phyloP scores from a whole-genome alignment of 2,329 filamentous ascomycete species.

The Dothideomycetidae sp. region DNA sequence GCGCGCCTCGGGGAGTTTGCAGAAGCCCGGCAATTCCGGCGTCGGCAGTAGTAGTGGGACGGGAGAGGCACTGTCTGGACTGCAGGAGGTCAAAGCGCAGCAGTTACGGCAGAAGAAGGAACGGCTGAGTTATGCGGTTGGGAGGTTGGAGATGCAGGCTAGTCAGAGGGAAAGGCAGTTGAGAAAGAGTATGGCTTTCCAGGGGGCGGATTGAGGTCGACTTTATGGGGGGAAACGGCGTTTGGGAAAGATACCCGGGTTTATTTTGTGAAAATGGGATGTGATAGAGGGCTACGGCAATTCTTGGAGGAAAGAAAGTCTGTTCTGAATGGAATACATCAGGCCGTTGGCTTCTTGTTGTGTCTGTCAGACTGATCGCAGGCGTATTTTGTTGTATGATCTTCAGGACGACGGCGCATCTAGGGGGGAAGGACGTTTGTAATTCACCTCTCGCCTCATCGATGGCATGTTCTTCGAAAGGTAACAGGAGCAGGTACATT shows the following conservation, averaged over 20 bases:
- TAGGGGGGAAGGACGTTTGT: no score
- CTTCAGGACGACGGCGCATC: no score
- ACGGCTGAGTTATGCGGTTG: slow-evolving; percentile 71
- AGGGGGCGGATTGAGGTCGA: slow-evolving; percentile 3
- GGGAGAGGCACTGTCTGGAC: slow-evolving; percentile 25
- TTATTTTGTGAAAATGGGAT: no score
- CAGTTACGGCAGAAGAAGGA: slow-evolving; percentile 70
- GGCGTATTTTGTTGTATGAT: no score
- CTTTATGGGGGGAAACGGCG: not conserved
- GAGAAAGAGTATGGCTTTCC: slow-evolving; percentile 53
- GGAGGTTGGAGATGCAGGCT: slow-evolving; percentile 74
- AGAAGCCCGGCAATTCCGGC: slow-evolving; percentile 6
- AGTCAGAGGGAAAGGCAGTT: slow-evolving; percentile 58
- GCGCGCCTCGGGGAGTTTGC: slow-evolving; percentile 13
- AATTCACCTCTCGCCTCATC: no score
- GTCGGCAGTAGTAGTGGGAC: slow-evolving; percentile 12
- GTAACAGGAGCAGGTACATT: no score
- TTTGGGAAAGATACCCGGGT: not conserved
- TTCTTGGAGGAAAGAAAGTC: no score
- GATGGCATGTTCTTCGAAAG: no score
- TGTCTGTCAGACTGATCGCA: no score
- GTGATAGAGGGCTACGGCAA: no score
- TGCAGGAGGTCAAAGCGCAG: slow-evolving; percentile 45
- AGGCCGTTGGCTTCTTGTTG: no score
- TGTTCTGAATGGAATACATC: no score